Base-by-base conservation (phyloP, 2,329 filamentous ascomycete genomes). In the Calonectria hawksworthii region DNA sequence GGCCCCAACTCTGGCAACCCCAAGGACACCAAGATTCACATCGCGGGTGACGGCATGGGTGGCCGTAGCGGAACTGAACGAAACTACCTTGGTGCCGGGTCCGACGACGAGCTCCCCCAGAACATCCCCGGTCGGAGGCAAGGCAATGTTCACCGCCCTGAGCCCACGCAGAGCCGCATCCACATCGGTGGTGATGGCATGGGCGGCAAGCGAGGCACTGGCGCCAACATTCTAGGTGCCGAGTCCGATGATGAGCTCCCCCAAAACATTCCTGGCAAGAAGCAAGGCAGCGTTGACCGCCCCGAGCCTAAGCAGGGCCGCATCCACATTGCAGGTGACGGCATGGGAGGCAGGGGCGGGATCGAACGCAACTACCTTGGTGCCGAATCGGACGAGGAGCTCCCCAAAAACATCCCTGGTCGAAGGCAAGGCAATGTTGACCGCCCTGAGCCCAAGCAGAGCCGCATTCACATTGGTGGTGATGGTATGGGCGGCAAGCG, bases 401-500 rank as follows among this genome's bases (percentile, higher is more conserved):
- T 83, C 26, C 68, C 81, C 76, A 41, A 80, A 44, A 26, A 74
- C 6, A 66, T 78, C 32, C 77, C 78, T n/a, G 52, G 59, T 21
- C 74, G 78, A 30, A 80, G 79, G 73, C 76, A 72, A 28, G 72
- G 73, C 23, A 59, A 66, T 16, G 69, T 72, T 26, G 71, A 73
- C 23, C 71, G 75, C 28, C 79, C 81, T 26, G 51, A 70, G 28
- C 66, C 54, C 64, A 76, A 76, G 74, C 76, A 64, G 36, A 41
- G 72, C 59, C 75, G 74, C 74, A 87, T 87, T 47, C 85, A 84
- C 67, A 89, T 90, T 70, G 88, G 85, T 2, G 91, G 91, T 30
- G 90, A 93, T 32, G 92, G 93, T 68, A 94, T 93, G 92, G 92
- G 92, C 54, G 90, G 90, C n/a, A n/a, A n/a, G n/a, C n/a, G n/a